Percentiles rank a stretch among this genome's conserved stretches.
phyloP scores from a whole-genome alignment of 2,329 filamentous ascomycete genomes.

The Didymella sp. region DNA sequence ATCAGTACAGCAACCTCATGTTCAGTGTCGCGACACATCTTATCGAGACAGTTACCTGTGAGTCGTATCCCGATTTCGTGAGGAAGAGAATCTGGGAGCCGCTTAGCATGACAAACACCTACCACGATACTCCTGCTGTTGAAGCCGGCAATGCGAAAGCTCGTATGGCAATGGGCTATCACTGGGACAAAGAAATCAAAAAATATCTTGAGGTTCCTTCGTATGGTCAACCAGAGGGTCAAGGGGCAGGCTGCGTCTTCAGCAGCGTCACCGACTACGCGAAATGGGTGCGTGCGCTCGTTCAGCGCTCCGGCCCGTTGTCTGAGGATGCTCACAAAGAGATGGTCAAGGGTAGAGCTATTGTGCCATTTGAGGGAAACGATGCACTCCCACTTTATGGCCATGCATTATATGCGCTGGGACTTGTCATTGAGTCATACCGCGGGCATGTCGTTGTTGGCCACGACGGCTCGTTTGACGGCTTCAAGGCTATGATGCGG shows the following conservation, averaged over 20 bases:
- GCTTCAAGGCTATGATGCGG: constrained; percentile 18
- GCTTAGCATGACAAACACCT: constrained; percentile 51
- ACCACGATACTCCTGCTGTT: constrained; percentile 47
- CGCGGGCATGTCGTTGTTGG: constrained; percentile 19
- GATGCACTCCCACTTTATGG: constrained; percentile 17
- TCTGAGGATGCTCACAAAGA: constrained; percentile 21
- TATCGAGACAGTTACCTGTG: constrained; percentile 53
- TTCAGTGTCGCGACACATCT: constrained; percentile 58
- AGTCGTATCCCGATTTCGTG: constrained; percentile 44
- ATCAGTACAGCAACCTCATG: constrained; percentile 63
- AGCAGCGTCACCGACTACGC: constrained; percentile 31
- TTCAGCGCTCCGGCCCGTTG: constrained; percentile 20
- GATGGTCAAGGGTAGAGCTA: constrained; percentile 24
- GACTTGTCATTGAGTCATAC: constrained; percentile 18
- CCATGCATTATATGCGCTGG: constrained; percentile 20
- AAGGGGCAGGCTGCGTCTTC: constrained; percentile 35
- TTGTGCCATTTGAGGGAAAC: constrained; percentile 10
- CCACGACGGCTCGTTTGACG: constrained; percentile 19
- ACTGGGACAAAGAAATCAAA: constrained; percentile 14
- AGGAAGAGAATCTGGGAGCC: constrained; percentile 49
- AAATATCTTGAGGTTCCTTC: constrained; percentile 15
- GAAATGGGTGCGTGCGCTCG: constrained; percentile 35
- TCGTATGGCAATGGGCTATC: constrained; percentile 23
- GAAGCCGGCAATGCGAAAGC: constrained; percentile 15
- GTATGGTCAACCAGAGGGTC: constrained; percentile 23